phyloP scores from a whole-genome alignment of 306 rosid species.

The Pterocarpus macrocarpus region DNA sequence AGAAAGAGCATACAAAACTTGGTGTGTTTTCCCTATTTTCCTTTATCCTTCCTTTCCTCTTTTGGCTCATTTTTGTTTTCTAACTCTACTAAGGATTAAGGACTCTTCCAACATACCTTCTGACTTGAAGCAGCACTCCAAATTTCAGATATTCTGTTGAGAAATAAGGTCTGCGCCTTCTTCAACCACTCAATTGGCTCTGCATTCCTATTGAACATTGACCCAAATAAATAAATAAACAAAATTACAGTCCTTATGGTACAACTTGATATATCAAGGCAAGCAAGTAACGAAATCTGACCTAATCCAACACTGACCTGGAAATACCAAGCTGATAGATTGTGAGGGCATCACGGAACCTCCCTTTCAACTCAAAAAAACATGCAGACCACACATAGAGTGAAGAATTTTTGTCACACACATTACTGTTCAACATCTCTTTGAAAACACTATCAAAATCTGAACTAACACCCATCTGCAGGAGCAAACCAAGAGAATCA shows the following conservation, averaged over 20 bases:
- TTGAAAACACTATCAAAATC: slow-evolving; percentile 63
- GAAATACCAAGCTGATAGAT: slow-evolving; percentile 74
- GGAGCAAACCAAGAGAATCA: slow-evolving; percentile 43
- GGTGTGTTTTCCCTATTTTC: not conserved
- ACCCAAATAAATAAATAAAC: slow-evolving; percentile 33
- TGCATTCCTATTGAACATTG: slow-evolving; percentile 68
- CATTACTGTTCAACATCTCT: slow-evolving; percentile 65
- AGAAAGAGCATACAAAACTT: not conserved
- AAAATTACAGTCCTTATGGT: slow-evolving; percentile 24
- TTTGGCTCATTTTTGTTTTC: slow-evolving; percentile 11
- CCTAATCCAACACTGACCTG: slow-evolving; percentile 60
- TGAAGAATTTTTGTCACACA: slow-evolving; percentile 64
- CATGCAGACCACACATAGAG: slow-evolving; percentile 58
- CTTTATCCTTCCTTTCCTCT: not conserved
- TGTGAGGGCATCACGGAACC: slow-evolving; percentile 65
- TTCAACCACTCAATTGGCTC: slow-evolving; percentile 77
- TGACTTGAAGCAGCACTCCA: slow-evolving; percentile 57
- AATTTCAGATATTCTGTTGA: slow-evolving; percentile 67
- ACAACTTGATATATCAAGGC: slow-evolving; percentile 33
- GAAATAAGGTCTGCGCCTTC: slow-evolving; percentile 72
- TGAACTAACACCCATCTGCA: slow-evolving; percentile 68
- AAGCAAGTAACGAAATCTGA: slow-evolving; percentile 28
- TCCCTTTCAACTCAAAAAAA: slow-evolving; percentile 63
- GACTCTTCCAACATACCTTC: slow-evolving; percentile 54
- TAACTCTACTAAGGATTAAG: slow-evolving; percentile 8